Percentiles rank a stretch among this genome's conserved stretches.
These are phyloP conservation scores for Russula vinacea DNA, from an alignment of 768 basidiomycete species.

Conservation along the genomic window DNA sequence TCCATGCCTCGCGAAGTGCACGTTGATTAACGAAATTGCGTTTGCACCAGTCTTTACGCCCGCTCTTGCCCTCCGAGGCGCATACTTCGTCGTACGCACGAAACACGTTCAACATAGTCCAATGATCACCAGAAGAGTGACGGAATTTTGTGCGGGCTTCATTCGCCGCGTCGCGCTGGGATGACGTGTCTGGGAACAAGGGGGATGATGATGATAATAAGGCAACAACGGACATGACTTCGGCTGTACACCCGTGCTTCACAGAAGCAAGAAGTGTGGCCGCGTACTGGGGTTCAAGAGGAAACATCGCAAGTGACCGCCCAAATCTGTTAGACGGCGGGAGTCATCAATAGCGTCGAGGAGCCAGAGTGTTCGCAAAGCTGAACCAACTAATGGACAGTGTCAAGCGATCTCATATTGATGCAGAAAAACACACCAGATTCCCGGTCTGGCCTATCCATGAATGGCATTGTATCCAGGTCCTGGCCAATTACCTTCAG, in stretches of 20 bases:
- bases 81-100: conserved; percentile 75
- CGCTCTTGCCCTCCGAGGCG: conserved; percentile 44
- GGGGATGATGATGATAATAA: conserved; percentile 78
- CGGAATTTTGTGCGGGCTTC: conserved; percentile 75
- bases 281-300: conserved; percentile 83
- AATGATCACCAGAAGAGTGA: conserved; percentile 85
- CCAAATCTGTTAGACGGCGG: conserved; percentile 71
- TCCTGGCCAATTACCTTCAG: conserved; percentile 82
- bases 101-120: conserved; percentile 84
- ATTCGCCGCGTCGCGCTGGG: conserved; percentile 68
- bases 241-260: conserved; percentile 65
- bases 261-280: conserved; percentile 78
- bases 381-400: conserved; percentile 48
- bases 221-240: conserved; percentile 82
- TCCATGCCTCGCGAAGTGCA: conserved; percentile 70
- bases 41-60: conserved; percentile 73
- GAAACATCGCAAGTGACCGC: conserved; percentile 83
- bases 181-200: conserved; percentile 73
- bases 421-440: conserved; percentile 53
- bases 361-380: conserved; percentile 69
- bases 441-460: conserved; percentile 79
- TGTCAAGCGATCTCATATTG: neutral
- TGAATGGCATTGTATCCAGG: conserved; percentile 76
- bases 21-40: conserved; percentile 81
- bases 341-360: conserved; percentile 73